Base-by-base conservation (phyloP, 1,284 basidiomycete species). In the Ustilago esculenta region DNA sequence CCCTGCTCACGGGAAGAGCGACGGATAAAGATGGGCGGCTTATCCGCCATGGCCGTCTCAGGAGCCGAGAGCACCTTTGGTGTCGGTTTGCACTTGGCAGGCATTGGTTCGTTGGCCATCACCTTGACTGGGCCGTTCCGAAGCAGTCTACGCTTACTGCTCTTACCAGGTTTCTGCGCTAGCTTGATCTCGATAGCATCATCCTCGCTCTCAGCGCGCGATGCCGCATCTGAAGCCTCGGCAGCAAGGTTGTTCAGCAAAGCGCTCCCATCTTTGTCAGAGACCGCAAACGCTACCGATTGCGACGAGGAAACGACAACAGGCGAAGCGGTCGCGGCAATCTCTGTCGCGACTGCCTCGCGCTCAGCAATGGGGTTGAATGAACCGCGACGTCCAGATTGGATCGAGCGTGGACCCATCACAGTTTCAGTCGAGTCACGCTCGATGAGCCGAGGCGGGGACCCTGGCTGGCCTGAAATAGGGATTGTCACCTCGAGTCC, bases 1-100 rank as follows among this genome's bases (percentile, higher is more conserved):
- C 68, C 76, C 43, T 79, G 76, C 41, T 73, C 75, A 30, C 76
- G 63, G 30, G 59, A 69, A 12, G 71, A 72, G 0, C 73, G 41
- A n/a, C 75, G 56, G 20, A 78, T 58, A n/a, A 72, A 56, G 2
- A 72, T 56, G 2, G 69, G 69, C 15, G 69, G 51, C 48, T 72
- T 72, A 35, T 59, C 58, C 8, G 69, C 63, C 42, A 67, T 8
- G 0, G 68, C 68, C 20, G 49, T 4, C 44, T 71, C 68, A 15
- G 61, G 68, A 12, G 68, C 61, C 14, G 61, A 58, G 18, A 65
- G 45, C 36, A 41, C 29, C 43, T 61, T 65, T 25, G 61, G 37
- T 8, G 42, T n/a, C 4, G 57, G 40, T 24, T 46, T 48, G 24
- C 9, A 20, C 48, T 65, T 61, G 37, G 50, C n/a, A 7, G 68